Percentiles rank a stretch among this genome's conserved stretches.
phyloP scores from a whole-genome alignment of 2,329 filamentous ascomycete genomes.

The Coniochaeta sp. region DNA sequence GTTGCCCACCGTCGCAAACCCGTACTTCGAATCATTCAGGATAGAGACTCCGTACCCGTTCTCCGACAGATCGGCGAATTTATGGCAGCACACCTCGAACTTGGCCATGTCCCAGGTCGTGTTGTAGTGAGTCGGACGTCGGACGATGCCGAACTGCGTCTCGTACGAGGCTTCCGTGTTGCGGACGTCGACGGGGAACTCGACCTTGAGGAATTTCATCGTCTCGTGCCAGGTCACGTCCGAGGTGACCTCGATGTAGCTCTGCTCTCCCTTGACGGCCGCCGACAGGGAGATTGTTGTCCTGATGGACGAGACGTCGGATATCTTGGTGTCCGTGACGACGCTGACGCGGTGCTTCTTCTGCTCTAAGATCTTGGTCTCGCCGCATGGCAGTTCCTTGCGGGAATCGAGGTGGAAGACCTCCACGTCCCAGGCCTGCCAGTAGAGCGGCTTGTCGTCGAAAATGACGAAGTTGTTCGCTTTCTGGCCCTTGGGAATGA shows the following conservation, averaged over 20 bases:
- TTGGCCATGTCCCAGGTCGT: constrained; percentile 81
- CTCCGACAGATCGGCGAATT: constrained; percentile 65
- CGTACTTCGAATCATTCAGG: constrained; percentile 92
- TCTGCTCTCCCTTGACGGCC: constrained; percentile 54
- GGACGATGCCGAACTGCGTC: constrained; percentile 84
- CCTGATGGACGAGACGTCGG: constrained; percentile 76
- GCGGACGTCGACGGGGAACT: constrained; percentile 87
- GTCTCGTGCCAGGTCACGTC: constrained; percentile 96
- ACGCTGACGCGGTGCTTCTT: constrained; percentile 73
- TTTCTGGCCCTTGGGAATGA: constrained; percentile 65
- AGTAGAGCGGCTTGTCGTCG: constrained; percentile 94
- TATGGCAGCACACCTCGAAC: constrained; percentile 71
- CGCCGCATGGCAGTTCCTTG: constrained; percentile 61
- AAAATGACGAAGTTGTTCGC: constrained; percentile 91
- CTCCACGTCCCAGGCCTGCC: constrained; percentile 98
- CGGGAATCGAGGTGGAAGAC: constrained; percentile 89
- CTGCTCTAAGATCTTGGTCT: constrained; percentile 63
- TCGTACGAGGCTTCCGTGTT: constrained; percentile 95
- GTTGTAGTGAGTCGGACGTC: constrained; percentile 94
- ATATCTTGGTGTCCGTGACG: constrained; percentile 79
- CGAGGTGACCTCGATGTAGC: constrained; percentile 68
- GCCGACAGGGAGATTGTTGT: constrained; percentile 77
- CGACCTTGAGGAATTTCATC: constrained; percentile 97
- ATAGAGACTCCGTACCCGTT: constrained; percentile 73
- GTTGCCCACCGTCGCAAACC: constrained; percentile 83